Evolutionary conservation across 2,329 filamentous ascomycete genomes (phyloP).

Genomic region (Alternaria rosae): DNA sequence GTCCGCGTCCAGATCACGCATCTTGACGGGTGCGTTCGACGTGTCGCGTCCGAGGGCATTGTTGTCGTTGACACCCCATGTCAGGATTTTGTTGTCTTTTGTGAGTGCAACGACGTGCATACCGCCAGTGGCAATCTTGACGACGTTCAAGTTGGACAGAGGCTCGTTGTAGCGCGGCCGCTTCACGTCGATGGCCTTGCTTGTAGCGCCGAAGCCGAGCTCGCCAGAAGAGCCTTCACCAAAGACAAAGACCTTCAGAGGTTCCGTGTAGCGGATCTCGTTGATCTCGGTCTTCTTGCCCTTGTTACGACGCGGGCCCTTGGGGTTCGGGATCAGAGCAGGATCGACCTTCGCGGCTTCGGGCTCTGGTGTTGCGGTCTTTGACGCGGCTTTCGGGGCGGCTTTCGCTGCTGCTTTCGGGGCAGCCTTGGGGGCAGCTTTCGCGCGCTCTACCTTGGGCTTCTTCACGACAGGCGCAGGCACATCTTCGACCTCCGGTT

Average conservation of each 20-base stretch:
- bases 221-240: conserved; percentile 83
- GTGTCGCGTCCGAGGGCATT: conserved; percentile 81
- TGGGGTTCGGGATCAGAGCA: conserved; percentile 32
- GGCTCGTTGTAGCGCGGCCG: conserved; percentile 73
- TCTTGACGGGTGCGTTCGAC: conserved; percentile 67
- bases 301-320: conserved; percentile 40
- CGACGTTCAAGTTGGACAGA: conserved; percentile 69
- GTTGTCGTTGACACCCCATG: conserved; percentile 89
- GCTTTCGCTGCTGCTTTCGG: conserved; percentile 22
- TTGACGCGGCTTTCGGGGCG: conserved; percentile 12
- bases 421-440: conserved; percentile 22
- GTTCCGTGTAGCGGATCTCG: conserved; percentile 64
- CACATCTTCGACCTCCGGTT: conserved; percentile 26
- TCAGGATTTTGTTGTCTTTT: conserved; percentile 80
- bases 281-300: conserved; percentile 64
- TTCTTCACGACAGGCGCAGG: conserved; percentile 35
- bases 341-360: conserved; percentile 19
- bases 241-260: conserved; percentile 79
- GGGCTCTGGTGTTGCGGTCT: conserved; percentile 16
- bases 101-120: conserved; percentile 84
- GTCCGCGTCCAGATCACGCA: conserved; percentile 60
- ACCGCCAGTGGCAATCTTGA: conserved; percentile 78
- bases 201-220: conserved; percentile 75
- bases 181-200: conserved; percentile 74
- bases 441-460: conserved; percentile 27